Conservation (phyloP, 148 eudicot genomes). For the Hydrangea macrophylla region DNA sequence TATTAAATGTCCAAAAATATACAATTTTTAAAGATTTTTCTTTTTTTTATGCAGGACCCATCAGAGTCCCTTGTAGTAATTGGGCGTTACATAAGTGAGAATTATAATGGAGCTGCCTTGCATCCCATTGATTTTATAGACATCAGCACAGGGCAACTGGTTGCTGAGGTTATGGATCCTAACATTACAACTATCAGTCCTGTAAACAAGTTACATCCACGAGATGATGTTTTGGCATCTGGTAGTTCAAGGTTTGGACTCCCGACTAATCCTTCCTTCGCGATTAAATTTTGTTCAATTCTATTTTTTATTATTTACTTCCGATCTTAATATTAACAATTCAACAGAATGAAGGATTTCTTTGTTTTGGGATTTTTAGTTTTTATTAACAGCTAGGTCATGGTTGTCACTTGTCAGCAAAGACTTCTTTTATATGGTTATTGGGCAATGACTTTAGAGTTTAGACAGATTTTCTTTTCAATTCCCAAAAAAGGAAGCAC, state of each 20-base stretch:
- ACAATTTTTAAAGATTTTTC: neutral
- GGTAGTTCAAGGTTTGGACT: slow-evolving; percentile 81
- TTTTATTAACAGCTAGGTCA: too few species aligned
- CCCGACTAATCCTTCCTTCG: neutral
- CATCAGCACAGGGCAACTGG: slow-evolving; percentile 78
- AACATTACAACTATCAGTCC: slow-evolving; percentile 89
- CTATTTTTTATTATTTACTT: too few species aligned
- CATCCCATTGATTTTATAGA: slow-evolving; percentile 96
- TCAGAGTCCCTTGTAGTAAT: slow-evolving; percentile 90
- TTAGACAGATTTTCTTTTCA: too few species aligned
- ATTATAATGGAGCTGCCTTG: slow-evolving; percentile 76
- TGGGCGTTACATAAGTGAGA: slow-evolving; percentile 97
- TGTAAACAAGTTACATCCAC: slow-evolving; percentile 94
- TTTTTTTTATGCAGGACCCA: slow-evolving; percentile 55
- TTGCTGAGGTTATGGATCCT: slow-evolving; percentile 94
- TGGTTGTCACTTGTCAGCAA: too few species aligned
- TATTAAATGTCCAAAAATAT: neutral
- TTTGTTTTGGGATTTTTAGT: too few species aligned
- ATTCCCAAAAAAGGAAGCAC: too few species aligned
- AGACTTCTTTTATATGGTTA: too few species aligned
- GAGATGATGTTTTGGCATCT: slow-evolving; percentile 78
- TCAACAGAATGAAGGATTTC: neutral
- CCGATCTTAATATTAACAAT: neutral
- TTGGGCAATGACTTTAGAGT: too few species aligned
- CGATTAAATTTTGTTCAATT: neutral